Evolutionary conservation across 345 rosid species (phyloP).

Genomic region (Ceriops zippeliana): DNA sequence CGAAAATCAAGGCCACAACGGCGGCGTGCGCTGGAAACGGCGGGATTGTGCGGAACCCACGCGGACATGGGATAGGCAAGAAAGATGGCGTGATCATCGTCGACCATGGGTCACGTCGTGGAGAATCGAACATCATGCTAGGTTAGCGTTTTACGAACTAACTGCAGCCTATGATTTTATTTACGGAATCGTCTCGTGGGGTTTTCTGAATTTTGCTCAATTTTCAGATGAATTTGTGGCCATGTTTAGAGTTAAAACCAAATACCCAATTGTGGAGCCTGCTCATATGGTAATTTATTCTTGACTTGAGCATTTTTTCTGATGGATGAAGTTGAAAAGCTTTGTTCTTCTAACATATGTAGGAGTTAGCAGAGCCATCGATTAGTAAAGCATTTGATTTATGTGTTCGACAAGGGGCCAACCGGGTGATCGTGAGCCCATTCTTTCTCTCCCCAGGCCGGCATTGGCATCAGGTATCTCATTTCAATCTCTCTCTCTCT

Average conservation of each 20-base stretch:
- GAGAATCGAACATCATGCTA: slow-evolving; percentile 82
- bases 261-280: slow-evolving; percentile 77
- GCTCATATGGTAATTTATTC: slow-evolving; percentile 76
- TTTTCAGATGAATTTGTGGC: slow-evolving; percentile 81
- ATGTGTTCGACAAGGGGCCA: slow-evolving; percentile 74
- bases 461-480: slow-evolving; percentile 83
- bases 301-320: neutral
- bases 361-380: slow-evolving; percentile 93
- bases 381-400: slow-evolving; percentile 69
- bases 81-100: slow-evolving; percentile 77
- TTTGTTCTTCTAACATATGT: slow-evolving; percentile 1
- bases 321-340: neutral
- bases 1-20: slow-evolving; percentile 1
- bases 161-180: neutral
- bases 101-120: slow-evolving; percentile 92
- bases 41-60: slow-evolving; percentile 20
- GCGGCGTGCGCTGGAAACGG: slow-evolving; percentile 27
- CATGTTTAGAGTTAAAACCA: slow-evolving; percentile 74
- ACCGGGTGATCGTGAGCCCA: slow-evolving; percentile 80
- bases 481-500: neutral
- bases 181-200: neutral
- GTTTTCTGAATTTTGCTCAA: slow-evolving; percentile 8
- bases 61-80: slow-evolving; percentile 34
- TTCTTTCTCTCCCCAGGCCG: slow-evolving; percentile 92
- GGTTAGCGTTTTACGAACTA: slow-evolving; percentile 39